Conservation (phyloP, 1,139 yeast genomes). For the Diutina mesorugosa region DNA sequence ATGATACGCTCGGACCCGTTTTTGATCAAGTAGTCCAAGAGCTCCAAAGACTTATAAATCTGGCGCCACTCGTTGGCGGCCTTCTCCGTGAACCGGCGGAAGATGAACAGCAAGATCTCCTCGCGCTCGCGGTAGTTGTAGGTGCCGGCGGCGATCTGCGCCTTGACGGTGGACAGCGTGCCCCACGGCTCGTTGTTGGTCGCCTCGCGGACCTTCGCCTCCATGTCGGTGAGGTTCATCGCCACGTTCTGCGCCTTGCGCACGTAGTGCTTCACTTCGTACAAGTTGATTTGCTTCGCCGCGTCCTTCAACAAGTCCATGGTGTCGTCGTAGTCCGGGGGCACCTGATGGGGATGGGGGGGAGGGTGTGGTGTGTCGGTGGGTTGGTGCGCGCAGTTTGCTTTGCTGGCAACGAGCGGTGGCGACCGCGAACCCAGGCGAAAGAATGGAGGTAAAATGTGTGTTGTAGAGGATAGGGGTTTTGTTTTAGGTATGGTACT, state of each 20-base stretch:
- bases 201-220: constrained; percentile 92
- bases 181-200: constrained; percentile 99
- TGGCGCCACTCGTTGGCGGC: constrained; percentile 98
- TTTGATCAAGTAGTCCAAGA: constrained; percentile 80
- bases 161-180: constrained; percentile 86
- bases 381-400: background rate
- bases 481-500: no score
- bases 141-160: constrained; percentile 89
- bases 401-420: background rate
- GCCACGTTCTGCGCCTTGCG: constrained; percentile 96
- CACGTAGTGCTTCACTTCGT: constrained; percentile 95
- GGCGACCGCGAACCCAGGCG: background rate
- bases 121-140: constrained; percentile 76
- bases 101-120: constrained; percentile 59
- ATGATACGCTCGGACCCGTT: constrained; percentile 92
- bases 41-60: constrained; percentile 83
- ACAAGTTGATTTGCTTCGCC: constrained; percentile 70
- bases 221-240: constrained; percentile 89
- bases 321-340: constrained; percentile 1
- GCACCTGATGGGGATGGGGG: background rate
- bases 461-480: no score
- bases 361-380: background rate
- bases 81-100: constrained; percentile 84
- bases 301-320: constrained; percentile 65
- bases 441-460: no score